A percentile compares a stretch with the other conserved stretches of the same genome.
These are phyloP conservation scores for Colletotrichum sp. DNA, from an alignment of 2,329 filamentous ascomycete genomes.

Conservation along the genomic window DNA sequence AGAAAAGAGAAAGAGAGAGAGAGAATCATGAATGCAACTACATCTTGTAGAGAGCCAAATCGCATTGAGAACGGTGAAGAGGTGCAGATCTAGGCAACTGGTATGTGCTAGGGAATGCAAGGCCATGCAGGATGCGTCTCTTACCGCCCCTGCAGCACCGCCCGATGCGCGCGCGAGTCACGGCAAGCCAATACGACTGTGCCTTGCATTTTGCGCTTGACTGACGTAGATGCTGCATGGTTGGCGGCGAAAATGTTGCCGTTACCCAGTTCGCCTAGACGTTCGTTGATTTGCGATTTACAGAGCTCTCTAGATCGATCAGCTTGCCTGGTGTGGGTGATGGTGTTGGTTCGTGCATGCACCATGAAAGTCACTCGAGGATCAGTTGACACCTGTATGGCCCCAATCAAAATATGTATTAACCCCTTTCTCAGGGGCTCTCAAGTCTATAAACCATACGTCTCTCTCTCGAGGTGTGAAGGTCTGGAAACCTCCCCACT, in stretches of 20 bases:
- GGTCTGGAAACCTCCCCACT: neutral
- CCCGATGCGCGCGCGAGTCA: neutral
- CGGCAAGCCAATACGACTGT: neutral
- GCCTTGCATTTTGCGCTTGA: neutral
- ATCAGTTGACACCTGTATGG: neutral
- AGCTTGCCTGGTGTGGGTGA: neutral
- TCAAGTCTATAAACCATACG: neutral
- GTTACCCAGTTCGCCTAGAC: neutral
- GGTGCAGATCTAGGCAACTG: neutral
- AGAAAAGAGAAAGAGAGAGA: neutral
- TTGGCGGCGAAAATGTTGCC: neutral
- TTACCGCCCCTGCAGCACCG: neutral
- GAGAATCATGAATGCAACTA: neutral
- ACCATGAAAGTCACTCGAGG: neutral
- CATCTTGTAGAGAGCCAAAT: neutral
- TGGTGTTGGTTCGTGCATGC: neutral
- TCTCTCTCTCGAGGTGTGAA: neutral
- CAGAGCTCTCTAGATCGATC: neutral
- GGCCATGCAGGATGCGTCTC: neutral
- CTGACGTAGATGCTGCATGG: neutral
- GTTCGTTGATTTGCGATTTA: neutral
- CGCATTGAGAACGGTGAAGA: neutral
- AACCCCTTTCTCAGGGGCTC: neutral
- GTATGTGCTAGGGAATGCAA: neutral
- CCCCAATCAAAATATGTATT: neutral